Conservation (phyloP, 225 moss, liverwort and hornwort species). For the Marchantia paleacea region DNA sequence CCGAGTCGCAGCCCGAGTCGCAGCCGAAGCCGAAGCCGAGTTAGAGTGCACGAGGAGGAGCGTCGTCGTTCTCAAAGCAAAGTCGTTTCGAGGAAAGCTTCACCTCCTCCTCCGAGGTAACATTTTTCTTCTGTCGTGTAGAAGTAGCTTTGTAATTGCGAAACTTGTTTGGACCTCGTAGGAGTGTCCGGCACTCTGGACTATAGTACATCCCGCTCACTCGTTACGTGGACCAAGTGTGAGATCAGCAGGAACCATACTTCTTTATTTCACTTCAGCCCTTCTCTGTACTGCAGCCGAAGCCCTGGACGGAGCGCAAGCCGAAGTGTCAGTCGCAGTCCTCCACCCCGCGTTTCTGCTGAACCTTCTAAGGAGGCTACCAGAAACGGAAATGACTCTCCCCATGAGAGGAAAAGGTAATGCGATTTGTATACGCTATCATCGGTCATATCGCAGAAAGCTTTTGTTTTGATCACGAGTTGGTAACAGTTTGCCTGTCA, state of each 20-base stretch:
- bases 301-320: slow-evolving; percentile 61
- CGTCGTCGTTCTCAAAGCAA: slow-evolving; percentile 65
- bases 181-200: neutral
- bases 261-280: neutral
- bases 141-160: neutral
- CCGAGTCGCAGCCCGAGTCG: slow-evolving; percentile 66
- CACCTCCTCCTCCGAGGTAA: slow-evolving; percentile 52
- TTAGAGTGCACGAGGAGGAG: slow-evolving; percentile 51
- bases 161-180: neutral
- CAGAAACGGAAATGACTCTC: slow-evolving; percentile 75
- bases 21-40: slow-evolving; percentile 72
- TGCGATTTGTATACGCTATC: neutral
- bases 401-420: slow-evolving; percentile 50
- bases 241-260: too few relatives aligned
- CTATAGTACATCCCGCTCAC: too few relatives aligned
- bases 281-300: slow-evolving; percentile 46
- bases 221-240: too few relatives aligned
- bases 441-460: neutral
- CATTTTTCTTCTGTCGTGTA: too few relatives aligned
- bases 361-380: slow-evolving; percentile 57
- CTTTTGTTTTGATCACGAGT: neutral
- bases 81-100: slow-evolving; percentile 51
- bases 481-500: neutral
- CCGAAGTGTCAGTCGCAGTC: slow-evolving; percentile 75
- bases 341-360: slow-evolving; percentile 56